A percentile compares a stretch with the other conserved stretches of the same genome.
Evolutionary conservation across 2,329 filamentous ascomycete genomes (phyloP).

Genomic region (Waltergamsia citrina): DNA sequence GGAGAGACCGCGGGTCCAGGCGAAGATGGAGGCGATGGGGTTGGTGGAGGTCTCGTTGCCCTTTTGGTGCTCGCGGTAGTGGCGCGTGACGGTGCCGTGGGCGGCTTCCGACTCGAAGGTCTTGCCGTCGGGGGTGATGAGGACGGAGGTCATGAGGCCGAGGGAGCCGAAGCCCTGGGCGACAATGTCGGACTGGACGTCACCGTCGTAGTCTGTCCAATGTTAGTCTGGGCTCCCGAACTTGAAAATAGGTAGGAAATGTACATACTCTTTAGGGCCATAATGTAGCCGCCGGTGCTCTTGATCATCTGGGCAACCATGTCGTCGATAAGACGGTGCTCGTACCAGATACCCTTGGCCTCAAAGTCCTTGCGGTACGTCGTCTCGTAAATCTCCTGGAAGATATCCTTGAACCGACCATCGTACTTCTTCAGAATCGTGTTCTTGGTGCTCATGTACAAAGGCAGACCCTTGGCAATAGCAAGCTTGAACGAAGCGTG

Average conservation of each 20-base stretch:
- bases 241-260: conserved; percentile 1
- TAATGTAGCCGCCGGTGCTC: conserved; percentile 90
- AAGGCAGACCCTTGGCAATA: conserved; percentile 73
- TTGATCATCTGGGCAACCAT: conserved; percentile 99
- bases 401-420: conserved; percentile 98
- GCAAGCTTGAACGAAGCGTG: conserved; percentile 97
- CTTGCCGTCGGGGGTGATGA: conserved; percentile 93
- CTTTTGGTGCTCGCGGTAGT: conserved; percentile 99
- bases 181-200: conserved; percentile 97
- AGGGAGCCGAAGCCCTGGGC: conserved; percentile 97
- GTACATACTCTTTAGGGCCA: conserved; percentile 89
- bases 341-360: conserved; percentile 92
- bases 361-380: conserved; percentile 85
- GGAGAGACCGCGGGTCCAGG: conserved; percentile 90
- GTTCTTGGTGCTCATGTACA: conserved; percentile 99
- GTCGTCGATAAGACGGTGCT: conserved; percentile 98
- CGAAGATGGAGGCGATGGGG: conserved; percentile 98
- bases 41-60: conserved; percentile 95
- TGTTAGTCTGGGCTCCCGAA: conserved; percentile 7
- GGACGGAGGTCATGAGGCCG: conserved; percentile 95
- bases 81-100: conserved; percentile 95
- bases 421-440: conserved; percentile 99
- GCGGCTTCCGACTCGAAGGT: conserved; percentile 97
- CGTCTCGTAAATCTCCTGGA: conserved; percentile 90
- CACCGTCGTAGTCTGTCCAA: conserved; percentile 83